Conservation (phyloP, 2,329 filamentous ascomycete species). For the Ascochyta pisi region DNA sequence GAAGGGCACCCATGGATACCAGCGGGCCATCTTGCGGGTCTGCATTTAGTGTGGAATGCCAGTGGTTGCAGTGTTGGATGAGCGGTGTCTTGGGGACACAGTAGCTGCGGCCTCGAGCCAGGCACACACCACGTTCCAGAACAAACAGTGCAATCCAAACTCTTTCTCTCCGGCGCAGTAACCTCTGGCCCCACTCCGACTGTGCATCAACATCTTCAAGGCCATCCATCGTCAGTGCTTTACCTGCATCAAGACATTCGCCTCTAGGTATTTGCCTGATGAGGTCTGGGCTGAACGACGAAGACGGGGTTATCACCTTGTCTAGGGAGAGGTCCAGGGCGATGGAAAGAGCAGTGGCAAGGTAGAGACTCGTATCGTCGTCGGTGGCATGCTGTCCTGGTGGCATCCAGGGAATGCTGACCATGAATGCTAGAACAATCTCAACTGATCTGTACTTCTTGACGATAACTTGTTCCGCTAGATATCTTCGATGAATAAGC, state of each 20-base stretch:
- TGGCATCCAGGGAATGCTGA: slow-evolving; percentile 78
- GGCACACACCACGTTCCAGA: slow-evolving; percentile 74
- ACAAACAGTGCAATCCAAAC: slow-evolving; percentile 77
- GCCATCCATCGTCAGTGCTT: slow-evolving; percentile 71
- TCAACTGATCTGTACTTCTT: slow-evolving; percentile 73
- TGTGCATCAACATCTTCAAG: slow-evolving; percentile 67
- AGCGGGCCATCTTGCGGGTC: slow-evolving; percentile 74
- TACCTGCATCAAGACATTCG: slow-evolving; percentile 72
- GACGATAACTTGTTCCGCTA: slow-evolving; percentile 68
- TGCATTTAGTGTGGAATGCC: slow-evolving; percentile 69
- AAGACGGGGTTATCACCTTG: slow-evolving; percentile 68
- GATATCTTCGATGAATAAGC: slow-evolving; percentile 67
- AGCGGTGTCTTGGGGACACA: slow-evolving; percentile 71
- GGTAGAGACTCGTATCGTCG: slow-evolving; percentile 75
- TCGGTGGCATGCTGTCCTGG: slow-evolving; percentile 71
- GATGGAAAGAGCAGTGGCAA: slow-evolving; percentile 72
- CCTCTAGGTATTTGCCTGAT: slow-evolving; percentile 63
- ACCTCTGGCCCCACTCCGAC: slow-evolving; percentile 66
- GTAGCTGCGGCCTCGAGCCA: slow-evolving; percentile 73
- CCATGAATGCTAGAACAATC: slow-evolving; percentile 76
- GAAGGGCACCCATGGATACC: slow-evolving; percentile 72
- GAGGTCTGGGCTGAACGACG: slow-evolving; percentile 55
- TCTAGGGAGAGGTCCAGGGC: slow-evolving; percentile 73
- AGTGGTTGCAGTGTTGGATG: slow-evolving; percentile 71
- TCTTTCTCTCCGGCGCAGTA: slow-evolving; percentile 70